These are phyloP conservation scores for Proliferodiscus dingleyae DNA, from an alignment of 2,329 filamentous ascomycete genomes.

Conservation along the genomic window DNA sequence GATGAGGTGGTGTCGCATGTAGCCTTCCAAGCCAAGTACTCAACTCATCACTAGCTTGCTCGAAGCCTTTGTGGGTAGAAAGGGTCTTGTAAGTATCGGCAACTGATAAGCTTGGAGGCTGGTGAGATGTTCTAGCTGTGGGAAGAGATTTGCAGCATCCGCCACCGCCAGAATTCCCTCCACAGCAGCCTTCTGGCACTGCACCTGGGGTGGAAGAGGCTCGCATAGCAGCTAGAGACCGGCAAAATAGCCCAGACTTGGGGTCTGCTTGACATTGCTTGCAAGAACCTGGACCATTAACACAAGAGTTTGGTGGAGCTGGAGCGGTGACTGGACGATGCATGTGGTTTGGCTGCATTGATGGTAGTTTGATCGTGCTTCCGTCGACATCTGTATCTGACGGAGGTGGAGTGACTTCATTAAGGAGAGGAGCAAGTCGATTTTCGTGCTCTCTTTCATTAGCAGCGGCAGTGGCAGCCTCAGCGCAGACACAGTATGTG, in stretches of 20 bases:
- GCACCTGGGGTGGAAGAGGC: constrained; percentile 25
- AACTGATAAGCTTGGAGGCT: constrained; percentile 55
- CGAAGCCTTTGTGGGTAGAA: constrained; percentile 71
- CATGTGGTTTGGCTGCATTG: constrained; percentile 33
- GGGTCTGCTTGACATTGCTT: constrained; percentile 74
- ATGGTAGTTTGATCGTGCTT: constrained; percentile 56
- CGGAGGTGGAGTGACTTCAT: constrained; percentile 46
- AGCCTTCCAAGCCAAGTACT: constrained; percentile 72
- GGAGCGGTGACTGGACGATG: constrained; percentile 24
- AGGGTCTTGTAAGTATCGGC: constrained; percentile 76
- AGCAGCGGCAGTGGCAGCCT: constrained; percentile 39
- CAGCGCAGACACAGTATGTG: constrained; percentile 77
- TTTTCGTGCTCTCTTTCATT: constrained; percentile 30
- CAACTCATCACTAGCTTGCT: constrained; percentile 67
- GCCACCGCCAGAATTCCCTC: constrained; percentile 52
- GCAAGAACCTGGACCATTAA: constrained; percentile 70
- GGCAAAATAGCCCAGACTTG: constrained; percentile 77
- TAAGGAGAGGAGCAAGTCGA: constrained; percentile 40
- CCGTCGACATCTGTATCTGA: constrained; percentile 51
- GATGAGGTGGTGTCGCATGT: constrained; percentile 46
- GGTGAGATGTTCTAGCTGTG: constrained; percentile 25
- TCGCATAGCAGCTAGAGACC: constrained; percentile 64
- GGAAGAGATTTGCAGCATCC: constrained; percentile 55
- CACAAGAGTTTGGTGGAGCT: constrained; percentile 25
- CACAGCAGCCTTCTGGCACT: constrained; percentile 52